These are phyloP conservation scores for Yamadazyma kanchanaburiensis DNA, from an alignment of 1,139 yeast genomes.

Conservation along the genomic window DNA sequence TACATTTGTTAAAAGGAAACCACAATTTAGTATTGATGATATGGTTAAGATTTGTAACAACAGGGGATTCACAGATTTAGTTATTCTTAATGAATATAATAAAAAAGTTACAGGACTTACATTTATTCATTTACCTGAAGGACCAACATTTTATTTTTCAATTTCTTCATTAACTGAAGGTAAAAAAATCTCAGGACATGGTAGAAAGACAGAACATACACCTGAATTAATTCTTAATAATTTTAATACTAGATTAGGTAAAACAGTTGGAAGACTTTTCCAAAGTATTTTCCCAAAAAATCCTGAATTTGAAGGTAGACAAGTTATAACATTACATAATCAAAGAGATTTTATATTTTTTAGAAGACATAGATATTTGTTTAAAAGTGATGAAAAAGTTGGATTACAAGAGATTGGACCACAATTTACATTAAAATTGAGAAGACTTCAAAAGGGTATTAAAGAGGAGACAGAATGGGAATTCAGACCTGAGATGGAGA, in stretches of 20 bases:
- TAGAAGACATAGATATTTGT: slow-evolving; percentile 90
- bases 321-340: slow-evolving; percentile 91
- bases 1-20: slow-evolving; percentile 80
- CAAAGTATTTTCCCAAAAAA: slow-evolving; percentile 88
- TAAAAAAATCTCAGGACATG: slow-evolving; percentile 81
- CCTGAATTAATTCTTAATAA: slow-evolving; percentile 92
- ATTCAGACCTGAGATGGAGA: slow-evolving; percentile 93
- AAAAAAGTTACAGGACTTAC: slow-evolving; percentile 89
- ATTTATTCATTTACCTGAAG: slow-evolving; percentile 88
- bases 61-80: slow-evolving; percentile 81
- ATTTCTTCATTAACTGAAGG: slow-evolving; percentile 76
- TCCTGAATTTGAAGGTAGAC: slow-evolving; percentile 94
- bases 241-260: slow-evolving; percentile 88
- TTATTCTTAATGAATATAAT: slow-evolving; percentile 91
- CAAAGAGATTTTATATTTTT: slow-evolving; percentile 94
- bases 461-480: slow-evolving; percentile 95
- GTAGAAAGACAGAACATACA: slow-evolving; percentile 81
- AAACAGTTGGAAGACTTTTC: slow-evolving; percentile 86
- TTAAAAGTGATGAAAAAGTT: slow-evolving; percentile 84
- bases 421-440: slow-evolving; percentile 83
- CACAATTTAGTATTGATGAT: slow-evolving; percentile 78
- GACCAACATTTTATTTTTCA: slow-evolving; percentile 92
- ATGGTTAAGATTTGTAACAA: slow-evolving; percentile 80
- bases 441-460: slow-evolving; percentile 88
- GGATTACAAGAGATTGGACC: slow-evolving; percentile 97